Percentiles rank a stretch among this genome's conserved stretches.
Conservation (phyloP, 108 stramenopile genomes). For the Asterionellopsis glacialis region DNA sequence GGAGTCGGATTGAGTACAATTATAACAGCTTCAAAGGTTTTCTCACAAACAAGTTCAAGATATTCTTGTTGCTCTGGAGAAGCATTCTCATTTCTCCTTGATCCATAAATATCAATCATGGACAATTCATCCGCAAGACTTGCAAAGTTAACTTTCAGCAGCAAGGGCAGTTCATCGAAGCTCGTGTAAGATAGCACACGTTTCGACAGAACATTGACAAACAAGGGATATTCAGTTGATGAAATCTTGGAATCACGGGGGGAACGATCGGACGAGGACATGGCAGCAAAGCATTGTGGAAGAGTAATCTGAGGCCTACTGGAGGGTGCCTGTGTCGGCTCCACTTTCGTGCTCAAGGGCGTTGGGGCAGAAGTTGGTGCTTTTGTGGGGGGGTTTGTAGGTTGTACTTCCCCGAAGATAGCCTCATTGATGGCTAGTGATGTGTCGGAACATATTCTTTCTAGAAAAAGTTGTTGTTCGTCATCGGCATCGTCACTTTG, state of each 20-base stretch:
- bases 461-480: not conserved
- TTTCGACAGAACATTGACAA: conserved; percentile 8
- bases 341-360: not conserved
- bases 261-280: not conserved
- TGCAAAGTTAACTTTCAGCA: conserved; percentile 23
- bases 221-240: not conserved
- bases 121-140: conserved; percentile 17
- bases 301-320: not conserved
- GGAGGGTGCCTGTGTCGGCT: not conserved
- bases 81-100: conserved; percentile 21
- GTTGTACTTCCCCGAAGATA: not conserved
- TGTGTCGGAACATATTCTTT: conserved; percentile 3
- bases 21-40: conserved; percentile 5
- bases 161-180: conserved; percentile 14
- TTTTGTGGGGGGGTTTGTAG: not conserved
- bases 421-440: not conserved
- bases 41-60: conserved; percentile 7
- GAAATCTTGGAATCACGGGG: not conserved
- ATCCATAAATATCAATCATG: conserved; percentile 22
- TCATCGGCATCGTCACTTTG: not conserved
- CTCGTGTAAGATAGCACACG: conserved; percentile 1
- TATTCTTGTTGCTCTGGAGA: not conserved
- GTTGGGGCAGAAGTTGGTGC: not conserved
- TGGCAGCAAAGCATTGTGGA: conserved; percentile 5
- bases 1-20: conserved; percentile 5